Conservation (phyloP, 495 filamentous ascomycete genomes). For the Aspergillus heteromorphus region DNA sequence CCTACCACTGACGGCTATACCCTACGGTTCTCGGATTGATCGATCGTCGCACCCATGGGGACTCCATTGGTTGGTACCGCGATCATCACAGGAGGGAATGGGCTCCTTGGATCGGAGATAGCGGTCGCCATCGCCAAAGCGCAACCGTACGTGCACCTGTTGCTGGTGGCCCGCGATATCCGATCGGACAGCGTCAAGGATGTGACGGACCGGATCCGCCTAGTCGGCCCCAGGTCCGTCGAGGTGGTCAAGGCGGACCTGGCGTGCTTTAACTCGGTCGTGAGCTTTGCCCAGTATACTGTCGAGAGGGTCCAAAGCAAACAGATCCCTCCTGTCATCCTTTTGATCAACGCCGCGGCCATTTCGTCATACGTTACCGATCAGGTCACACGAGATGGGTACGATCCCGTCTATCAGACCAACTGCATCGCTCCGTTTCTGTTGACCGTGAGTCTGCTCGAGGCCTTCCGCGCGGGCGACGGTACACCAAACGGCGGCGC, state of each 20-base stretch:
- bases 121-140: slow-evolving; percentile 36
- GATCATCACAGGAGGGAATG: slow-evolving; percentile 40
- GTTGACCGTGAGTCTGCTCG: slow-evolving; percentile 36
- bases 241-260: slow-evolving; percentile 33
- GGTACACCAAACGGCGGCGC: slow-evolving; percentile 30
- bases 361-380: slow-evolving; percentile 32
- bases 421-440: slow-evolving; percentile 38
- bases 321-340: slow-evolving; percentile 34
- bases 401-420: slow-evolving; percentile 39
- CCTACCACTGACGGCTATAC: neutral
- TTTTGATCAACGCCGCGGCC: slow-evolving; percentile 36
- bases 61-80: slow-evolving; percentile 37
- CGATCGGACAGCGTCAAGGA: slow-evolving; percentile 26
- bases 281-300: slow-evolving; percentile 27
- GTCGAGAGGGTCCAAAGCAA: slow-evolving; percentile 32
- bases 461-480: slow-evolving; percentile 36
- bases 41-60: slow-evolving; percentile 24
- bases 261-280: slow-evolving; percentile 30
- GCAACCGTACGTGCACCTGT: slow-evolving; percentile 34
- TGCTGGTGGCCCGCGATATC: slow-evolving; percentile 33
- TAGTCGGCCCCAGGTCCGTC: slow-evolving; percentile 36
- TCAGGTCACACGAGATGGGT: slow-evolving; percentile 31
- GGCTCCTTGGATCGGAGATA: slow-evolving; percentile 34
- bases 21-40: neutral
- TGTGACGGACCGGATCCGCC: slow-evolving; percentile 26